Base-by-base conservation (phyloP, 176 grass and related monocot species). In the Musa itinerans region DNA sequence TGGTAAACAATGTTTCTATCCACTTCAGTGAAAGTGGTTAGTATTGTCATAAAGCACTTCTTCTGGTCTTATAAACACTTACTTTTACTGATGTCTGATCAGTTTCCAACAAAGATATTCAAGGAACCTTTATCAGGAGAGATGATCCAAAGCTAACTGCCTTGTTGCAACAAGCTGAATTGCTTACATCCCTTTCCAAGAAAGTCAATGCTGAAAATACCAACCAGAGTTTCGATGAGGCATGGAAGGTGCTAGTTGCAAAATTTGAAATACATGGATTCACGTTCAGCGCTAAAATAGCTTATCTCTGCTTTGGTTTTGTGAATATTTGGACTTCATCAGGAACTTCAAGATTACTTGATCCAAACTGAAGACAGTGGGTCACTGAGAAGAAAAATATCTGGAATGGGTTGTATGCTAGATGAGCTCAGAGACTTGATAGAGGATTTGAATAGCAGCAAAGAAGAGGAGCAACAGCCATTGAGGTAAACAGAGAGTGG, bases 381-480 rank as follows among this genome's bases (percentile, higher is more conserved):
- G 69, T 54, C 80, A 70, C 73, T 82, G 68, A 76, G 83, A 81
- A 84, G 27, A 73, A 89, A 82, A 26, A 82, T 81, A 76, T 92
- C 84, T 76, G 91, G 85, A 82, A 79, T 85, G 65, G 85, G 66
- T 65, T 99, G 77, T 70, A 75, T 89, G 54, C 76, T 99, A 72
- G 86, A 99, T 56, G 89, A 99, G 14, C 78, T 99, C 52, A 92
- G 87, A 14, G 96, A 88, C 81, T 87, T 99, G 84, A 92, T 94
- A 64, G 95, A 92, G 68, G 90, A 99, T 72, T 84, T 89, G 25
- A 89, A 89, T 56, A 85, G 81, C 78, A 81, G 74, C 69, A 83
- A 87, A 73, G 83, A 82, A 76, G 75, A 86, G 83, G 77, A 75
- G 74, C 61, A 83, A 16, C 88, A 91, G 19, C 82, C 71, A 9